Percentiles rank a stretch among this genome's conserved stretches.
These are phyloP conservation scores for Ceratocystis eucalypticola DNA, from an alignment of 2,329 filamentous ascomycete species.

Conservation along the genomic window DNA sequence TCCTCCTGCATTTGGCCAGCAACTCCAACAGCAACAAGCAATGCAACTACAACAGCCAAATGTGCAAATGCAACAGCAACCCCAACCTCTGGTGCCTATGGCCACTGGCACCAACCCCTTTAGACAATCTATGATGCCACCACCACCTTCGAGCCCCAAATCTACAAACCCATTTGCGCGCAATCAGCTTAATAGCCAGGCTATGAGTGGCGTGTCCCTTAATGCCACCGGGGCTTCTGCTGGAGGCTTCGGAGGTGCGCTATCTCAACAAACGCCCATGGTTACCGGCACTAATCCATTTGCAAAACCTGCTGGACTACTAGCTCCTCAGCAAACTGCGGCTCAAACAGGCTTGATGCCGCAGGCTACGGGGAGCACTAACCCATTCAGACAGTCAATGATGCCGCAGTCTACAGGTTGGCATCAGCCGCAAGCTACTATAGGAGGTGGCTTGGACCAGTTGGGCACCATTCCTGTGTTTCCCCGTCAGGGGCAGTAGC, in stretches of 20 bases:
- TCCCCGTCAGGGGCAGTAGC: constrained; percentile 54
- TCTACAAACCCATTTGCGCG: constrained; percentile 84
- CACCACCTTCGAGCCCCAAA: constrained; percentile 42
- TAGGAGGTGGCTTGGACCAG: constrained; percentile 67
- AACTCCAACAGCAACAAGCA: constrained; percentile 26
- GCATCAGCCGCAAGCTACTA: constrained; percentile 58
- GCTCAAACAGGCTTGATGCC: constrained; percentile 45
- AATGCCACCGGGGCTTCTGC: constrained; percentile 6
- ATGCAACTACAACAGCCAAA: constrained; percentile 26
- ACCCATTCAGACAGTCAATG: constrained; percentile 86
- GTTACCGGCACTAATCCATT: constrained; percentile 47
- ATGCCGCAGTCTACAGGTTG: constrained; percentile 83
- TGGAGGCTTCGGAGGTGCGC: constrained; percentile 15
- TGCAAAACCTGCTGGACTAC: constrained; percentile 33
- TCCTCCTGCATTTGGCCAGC: constrained; percentile 12
- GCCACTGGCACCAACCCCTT: constrained; percentile 66
- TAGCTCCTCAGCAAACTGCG: constrained; percentile 29
- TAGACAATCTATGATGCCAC: constrained; percentile 66
- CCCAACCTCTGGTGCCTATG: constrained; percentile 26
- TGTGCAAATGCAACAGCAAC: constrained; percentile 26
- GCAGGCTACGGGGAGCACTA: constrained; percentile 77
- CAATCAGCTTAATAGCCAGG: constrained; percentile 21
- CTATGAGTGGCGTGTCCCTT: constrained; percentile 15
- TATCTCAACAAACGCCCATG: constrained; percentile 34
- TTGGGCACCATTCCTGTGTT: constrained; percentile 73